A percentile compares a stretch with the other conserved stretches of the same genome.
Conservation (phyloP, 257 asterid genomes). For the Salvia hispanica region DNA sequence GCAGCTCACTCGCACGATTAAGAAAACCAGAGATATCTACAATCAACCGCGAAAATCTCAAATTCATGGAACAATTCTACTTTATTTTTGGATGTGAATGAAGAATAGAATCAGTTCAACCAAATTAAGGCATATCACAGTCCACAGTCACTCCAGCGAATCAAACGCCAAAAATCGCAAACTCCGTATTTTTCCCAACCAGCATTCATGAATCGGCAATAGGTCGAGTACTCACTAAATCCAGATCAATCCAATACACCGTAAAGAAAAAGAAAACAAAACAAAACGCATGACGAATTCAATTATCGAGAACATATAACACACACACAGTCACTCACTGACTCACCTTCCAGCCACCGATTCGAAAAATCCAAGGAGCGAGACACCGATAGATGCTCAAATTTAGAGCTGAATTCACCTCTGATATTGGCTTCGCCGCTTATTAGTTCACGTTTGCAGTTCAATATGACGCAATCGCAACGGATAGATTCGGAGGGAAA, state of each 20-base stretch:
- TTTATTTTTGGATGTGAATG: constrained; percentile 1
- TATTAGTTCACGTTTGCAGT: background rate
- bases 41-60: background rate
- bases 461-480: constrained; percentile 14
- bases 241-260: constrained; percentile 1
- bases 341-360: constrained; percentile 33
- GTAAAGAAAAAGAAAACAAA: background rate
- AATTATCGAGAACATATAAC: background rate
- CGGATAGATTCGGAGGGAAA: constrained; percentile 1
- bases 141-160: background rate
- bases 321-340: background rate
- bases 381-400: background rate
- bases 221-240: background rate
- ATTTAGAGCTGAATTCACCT: constrained; percentile 34
- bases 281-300: background rate
- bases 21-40: background rate
- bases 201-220: background rate
- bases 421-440: constrained; percentile 32
- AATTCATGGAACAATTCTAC: background rate
- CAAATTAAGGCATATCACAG: constrained; percentile 15
- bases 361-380: constrained; percentile 27
- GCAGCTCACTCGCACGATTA: constrained; percentile 2
- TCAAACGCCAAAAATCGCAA: background rate
- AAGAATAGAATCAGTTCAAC: background rate
- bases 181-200: background rate